Base-by-base conservation (phyloP, 1,139 yeast genomes). In the Kodamaea arcana region DNA sequence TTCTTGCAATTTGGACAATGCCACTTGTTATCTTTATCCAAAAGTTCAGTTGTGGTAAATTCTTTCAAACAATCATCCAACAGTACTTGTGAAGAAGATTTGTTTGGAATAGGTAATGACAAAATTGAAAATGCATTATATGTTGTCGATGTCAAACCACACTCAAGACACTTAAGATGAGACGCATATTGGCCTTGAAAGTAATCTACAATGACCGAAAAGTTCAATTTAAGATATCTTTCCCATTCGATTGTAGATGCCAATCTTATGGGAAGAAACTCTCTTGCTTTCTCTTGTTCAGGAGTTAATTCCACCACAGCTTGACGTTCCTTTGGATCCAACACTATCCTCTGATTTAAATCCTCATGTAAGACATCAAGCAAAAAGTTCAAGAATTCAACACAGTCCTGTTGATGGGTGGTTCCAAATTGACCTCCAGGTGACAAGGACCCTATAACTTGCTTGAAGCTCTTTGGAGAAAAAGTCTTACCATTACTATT, bases 161-260 rank as follows among this genome's bases (percentile, higher is more conserved):
- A 92, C 30, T 74, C 78, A 34, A 81, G 60, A 56, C 98, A 92
- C 50, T 72, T 74, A 48, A 92, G 65, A 40, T 79, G 83, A 8
- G 95, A 85, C 33, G 87, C 75, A 51, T 84, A 84, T 59, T 92
- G 97, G 1, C 97, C 97, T 57, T 88, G 96, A 52, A 87, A 86
- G 36, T 80, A 75, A 51, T 86, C 94, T 3, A 87, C 95, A 20
- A 92, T 74, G 1, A 84, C 75, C 24, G 97, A 88, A 47, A 84
- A 83, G 55, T 92, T 92, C 20, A 90, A 76, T 39, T 83, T 83
- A 36, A 87, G 65, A 54, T 87, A 88, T 41, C 95, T 69, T 52
- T 87, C 96, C 98, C 98, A 92, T 57, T 92, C 97, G 33, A 88
- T 82, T 0, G 95, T 80, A 0, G 96, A 83, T 0, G 97, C 97